A percentile compares a stretch with the other conserved stretches of the same genome.
Evolutionary conservation across 768 basidiomycete species (phyloP).

Genomic region (Podaxis mareebaensis): DNA sequence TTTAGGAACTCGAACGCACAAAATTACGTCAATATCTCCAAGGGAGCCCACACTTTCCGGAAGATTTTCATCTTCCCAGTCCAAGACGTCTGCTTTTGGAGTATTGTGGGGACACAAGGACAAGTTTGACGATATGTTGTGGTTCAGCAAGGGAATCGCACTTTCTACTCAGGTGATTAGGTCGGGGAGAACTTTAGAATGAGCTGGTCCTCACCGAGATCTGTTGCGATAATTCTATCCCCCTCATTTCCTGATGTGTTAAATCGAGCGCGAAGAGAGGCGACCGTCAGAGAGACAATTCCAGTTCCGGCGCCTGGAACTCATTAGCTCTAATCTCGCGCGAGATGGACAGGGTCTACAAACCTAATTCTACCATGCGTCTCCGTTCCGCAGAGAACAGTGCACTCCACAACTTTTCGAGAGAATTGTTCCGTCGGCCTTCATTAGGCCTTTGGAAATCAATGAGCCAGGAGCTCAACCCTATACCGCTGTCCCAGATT

Average conservation of each 20-base stretch:
- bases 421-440: conserved; percentile 4
- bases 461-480: conserved; percentile 78
- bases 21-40: conserved; percentile 58
- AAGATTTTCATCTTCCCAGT: conserved; percentile 73
- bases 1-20: conserved; percentile 47
- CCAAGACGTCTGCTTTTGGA: conserved; percentile 47
- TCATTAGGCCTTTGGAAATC: conserved; percentile 26
- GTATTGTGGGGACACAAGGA: conserved; percentile 31
- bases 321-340: neutral
- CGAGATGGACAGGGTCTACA: conserved; percentile 3
- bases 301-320: conserved; percentile 80
- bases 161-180: conserved; percentile 31
- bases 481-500: conserved; percentile 95
- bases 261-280: conserved; percentile 48
- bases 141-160: conserved; percentile 75
- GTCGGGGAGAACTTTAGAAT: neutral
- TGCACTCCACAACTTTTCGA: conserved; percentile 27
- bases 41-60: conserved; percentile 43
- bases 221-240: conserved; percentile 49
- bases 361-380: conserved; percentile 72
- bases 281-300: conserved; percentile 70
- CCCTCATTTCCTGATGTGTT: conserved; percentile 17
- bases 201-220: conserved; percentile 57
- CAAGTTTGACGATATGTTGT: conserved; percentile 59
- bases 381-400: conserved; percentile 42